Evolutionary conservation across 1,284 basidiomycete species (phyloP).

Genomic region (Boletus austroedulis): DNA sequence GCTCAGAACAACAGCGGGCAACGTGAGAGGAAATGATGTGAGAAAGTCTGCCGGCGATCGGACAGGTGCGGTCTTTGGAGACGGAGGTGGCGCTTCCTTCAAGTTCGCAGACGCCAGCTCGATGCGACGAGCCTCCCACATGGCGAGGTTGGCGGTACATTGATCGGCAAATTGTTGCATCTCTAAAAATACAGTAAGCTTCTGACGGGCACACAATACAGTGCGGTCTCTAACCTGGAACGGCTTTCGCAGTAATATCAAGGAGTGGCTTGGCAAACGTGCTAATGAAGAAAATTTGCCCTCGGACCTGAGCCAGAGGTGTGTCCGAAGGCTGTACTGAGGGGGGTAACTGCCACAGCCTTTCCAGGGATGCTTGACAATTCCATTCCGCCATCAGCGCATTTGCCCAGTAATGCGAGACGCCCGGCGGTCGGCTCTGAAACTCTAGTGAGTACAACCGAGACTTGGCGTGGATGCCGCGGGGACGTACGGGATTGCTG

Average conservation of each 20-base stretch:
- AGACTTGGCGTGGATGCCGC: slow-evolving; percentile 4
- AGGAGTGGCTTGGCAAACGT: slow-evolving; percentile 82
- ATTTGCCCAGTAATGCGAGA: slow-evolving; percentile 88
- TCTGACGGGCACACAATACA: neutral
- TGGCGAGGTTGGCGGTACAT: slow-evolving; percentile 61
- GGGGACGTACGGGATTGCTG: slow-evolving; percentile 81
- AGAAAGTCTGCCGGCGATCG: slow-evolving; percentile 51
- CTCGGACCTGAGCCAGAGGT: slow-evolving; percentile 72
- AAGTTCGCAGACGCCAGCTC: slow-evolving; percentile 37
- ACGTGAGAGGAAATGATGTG: slow-evolving; percentile 59
- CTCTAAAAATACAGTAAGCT: slow-evolving; percentile 45
- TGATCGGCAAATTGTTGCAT: slow-evolving; percentile 60
- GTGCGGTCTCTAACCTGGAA: slow-evolving; percentile 56
- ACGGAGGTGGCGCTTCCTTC: slow-evolving; percentile 9
- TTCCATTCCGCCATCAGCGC: slow-evolving; percentile 88
- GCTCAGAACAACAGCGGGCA: slow-evolving; percentile 41
- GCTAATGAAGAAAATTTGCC: slow-evolving; percentile 88
- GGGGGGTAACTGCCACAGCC: slow-evolving; percentile 71
- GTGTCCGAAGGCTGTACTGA: slow-evolving; percentile 64
- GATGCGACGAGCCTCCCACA: slow-evolving; percentile 59
- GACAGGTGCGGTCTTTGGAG: slow-evolving; percentile 24
- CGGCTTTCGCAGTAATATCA: slow-evolving; percentile 64
- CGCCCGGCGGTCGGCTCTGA: slow-evolving; percentile 85
- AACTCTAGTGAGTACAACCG: slow-evolving; percentile 15
- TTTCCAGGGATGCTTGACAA: slow-evolving; percentile 80